Evolutionary conservation across 345 rosid genomes (phyloP).

Genomic region (Syzygium aromaticum): DNA sequence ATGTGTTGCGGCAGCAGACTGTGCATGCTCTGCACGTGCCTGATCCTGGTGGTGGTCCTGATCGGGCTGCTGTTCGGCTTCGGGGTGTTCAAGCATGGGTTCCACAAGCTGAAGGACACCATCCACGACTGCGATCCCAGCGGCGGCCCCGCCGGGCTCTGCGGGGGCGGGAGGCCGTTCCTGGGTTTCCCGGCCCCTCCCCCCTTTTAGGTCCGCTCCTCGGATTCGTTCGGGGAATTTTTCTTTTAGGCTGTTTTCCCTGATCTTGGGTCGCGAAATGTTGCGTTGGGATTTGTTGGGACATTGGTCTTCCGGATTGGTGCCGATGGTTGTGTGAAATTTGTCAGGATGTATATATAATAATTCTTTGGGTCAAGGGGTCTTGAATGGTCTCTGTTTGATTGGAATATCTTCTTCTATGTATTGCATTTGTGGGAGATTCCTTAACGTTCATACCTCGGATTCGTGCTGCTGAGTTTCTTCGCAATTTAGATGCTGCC

Average conservation of each 20-base stretch:
- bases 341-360: neutral
- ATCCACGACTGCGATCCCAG: conserved; percentile 34
- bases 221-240: neutral
- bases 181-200: conserved; percentile 37
- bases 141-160: neutral
- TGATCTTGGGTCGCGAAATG: neutral
- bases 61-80: conserved; percentile 76
- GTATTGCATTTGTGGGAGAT: neutral
- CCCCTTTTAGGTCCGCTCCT: conserved; percentile 3
- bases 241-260: neutral
- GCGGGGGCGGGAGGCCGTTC: conserved; percentile 34
- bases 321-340: neutral
- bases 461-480: neutral
- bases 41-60: conserved; percentile 53
- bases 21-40: conserved; percentile 71
- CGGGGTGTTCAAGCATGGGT: conserved; percentile 76
- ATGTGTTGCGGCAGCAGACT: conserved; percentile 64
- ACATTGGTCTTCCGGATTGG: neutral
- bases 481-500: neutral
- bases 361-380: neutral
- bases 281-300: neutral
- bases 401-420: neutral
- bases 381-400: neutral
- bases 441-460: neutral
- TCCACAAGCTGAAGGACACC: conserved; percentile 62